Percentiles rank a stretch among this genome's conserved stretches.
Evolutionary conservation across 73 alveolate species (phyloP).

Genomic region (Strombidium stylifer): DNA sequence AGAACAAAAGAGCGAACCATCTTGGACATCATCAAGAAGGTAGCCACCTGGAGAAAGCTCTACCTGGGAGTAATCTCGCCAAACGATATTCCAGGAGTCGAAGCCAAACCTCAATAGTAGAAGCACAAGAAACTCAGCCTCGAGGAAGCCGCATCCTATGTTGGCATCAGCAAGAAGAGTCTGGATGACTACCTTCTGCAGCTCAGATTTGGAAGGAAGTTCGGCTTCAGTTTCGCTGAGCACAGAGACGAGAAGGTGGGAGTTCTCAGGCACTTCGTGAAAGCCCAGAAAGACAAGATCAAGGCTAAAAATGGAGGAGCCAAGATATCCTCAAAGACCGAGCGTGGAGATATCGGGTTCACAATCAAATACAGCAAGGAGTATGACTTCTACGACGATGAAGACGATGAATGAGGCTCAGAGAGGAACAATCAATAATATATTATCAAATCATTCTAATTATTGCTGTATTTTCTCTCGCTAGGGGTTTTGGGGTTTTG

Average conservation of each 20-base stretch:
- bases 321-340: background rate
- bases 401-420: too few species aligned
- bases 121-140: slow-evolving; percentile 69
- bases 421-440: too few species aligned
- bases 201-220: slow-evolving; percentile 80
- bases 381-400: too few species aligned
- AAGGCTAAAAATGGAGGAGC: background rate
- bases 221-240: slow-evolving; percentile 79
- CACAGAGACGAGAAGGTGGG: slow-evolving; percentile 87
- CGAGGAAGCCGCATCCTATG: slow-evolving; percentile 91
- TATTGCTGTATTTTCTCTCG: too few species aligned
- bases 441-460: too few species aligned
- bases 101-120: too few species aligned
- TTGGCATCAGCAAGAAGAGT: slow-evolving; percentile 87
- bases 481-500: too few species aligned
- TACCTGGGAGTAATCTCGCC: slow-evolving; percentile 85
- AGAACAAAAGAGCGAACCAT: slow-evolving; percentile 91
- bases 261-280: slow-evolving; percentile 83
- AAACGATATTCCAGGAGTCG: too few species aligned
- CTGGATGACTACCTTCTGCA: slow-evolving; percentile 92
- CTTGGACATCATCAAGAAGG: slow-evolving; percentile 86
- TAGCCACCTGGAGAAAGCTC: slow-evolving; percentile 89
- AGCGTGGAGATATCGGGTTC: background rate
- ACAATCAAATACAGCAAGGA: too few species aligned
- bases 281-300: slow-evolving; percentile 36